phyloP scores from a whole-genome alignment of 768 basidiomycete genomes.

The Serendipita sp. region DNA sequence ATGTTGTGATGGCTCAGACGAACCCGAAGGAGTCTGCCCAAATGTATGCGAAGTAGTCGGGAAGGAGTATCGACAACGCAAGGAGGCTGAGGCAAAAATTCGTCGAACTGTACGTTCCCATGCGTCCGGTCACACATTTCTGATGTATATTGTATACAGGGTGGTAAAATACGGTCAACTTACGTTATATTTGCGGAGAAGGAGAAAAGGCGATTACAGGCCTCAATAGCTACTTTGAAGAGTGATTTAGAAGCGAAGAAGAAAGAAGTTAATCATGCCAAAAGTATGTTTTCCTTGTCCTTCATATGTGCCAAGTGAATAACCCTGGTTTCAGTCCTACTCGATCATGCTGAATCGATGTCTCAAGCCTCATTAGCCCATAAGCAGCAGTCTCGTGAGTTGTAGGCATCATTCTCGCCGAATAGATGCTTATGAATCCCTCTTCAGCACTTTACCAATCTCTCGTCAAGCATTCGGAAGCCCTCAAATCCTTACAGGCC shows the following conservation, averaged over 20 bases:
- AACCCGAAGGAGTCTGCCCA: conserved; percentile 61
- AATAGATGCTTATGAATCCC: conserved; percentile 7
- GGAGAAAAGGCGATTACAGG: conserved; percentile 75
- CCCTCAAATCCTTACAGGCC: conserved; percentile 59
- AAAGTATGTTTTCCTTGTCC: background rate
- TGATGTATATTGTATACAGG: conserved; percentile 29
- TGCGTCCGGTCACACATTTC: background rate
- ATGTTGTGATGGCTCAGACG: conserved; percentile 96
- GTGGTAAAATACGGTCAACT: conserved; percentile 76
- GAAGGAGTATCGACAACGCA: conserved; percentile 45
- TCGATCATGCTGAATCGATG: conserved; percentile 60
- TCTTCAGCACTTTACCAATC: conserved; percentile 65
- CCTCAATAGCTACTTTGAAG: conserved; percentile 34
- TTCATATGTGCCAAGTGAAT: background rate
- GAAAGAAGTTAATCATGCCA: conserved; percentile 33
- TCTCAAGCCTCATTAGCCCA: conserved; percentile 68
- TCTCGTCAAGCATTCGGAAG: conserved; percentile 54
- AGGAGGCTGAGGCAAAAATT: conserved; percentile 60
- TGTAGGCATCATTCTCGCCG: background rate
- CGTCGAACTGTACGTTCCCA: conserved; percentile 50
- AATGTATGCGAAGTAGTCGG: conserved; percentile 69
- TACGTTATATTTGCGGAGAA: conserved; percentile 80
- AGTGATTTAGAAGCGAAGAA: conserved; percentile 48
- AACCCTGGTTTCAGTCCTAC: conserved; percentile 37
- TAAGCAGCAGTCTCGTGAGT: conserved; percentile 76